Percentiles rank a stretch among this genome's conserved stretches.
Evolutionary conservation across 768 basidiomycete genomes (phyloP).

Genomic region (Lactarius sp.): DNA sequence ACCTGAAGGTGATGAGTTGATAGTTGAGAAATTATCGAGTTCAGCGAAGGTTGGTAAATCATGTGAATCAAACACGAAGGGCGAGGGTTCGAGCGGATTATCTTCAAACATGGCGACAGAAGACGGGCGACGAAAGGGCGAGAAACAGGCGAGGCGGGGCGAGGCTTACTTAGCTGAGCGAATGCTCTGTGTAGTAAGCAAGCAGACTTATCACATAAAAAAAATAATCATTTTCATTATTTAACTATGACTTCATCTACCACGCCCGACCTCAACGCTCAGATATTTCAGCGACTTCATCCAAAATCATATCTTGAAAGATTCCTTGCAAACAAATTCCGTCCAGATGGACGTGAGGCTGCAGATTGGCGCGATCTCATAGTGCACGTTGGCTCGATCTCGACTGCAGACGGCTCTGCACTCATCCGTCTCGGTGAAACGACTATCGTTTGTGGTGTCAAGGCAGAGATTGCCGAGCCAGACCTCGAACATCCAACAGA

Average conservation of each 20-base stretch:
- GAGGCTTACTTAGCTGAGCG: background rate
- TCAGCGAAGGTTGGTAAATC: constrained; percentile 9
- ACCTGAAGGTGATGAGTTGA: background rate
- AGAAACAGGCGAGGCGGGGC: background rate
- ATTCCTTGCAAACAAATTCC: constrained; percentile 69
- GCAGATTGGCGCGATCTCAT: constrained; percentile 68
- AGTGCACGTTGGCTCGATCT: constrained; percentile 85
- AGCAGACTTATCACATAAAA: too few species aligned
- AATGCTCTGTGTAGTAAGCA: too few species aligned
- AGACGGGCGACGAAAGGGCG: background rate
- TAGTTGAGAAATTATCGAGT: constrained; percentile 4
- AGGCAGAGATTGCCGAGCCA: constrained; percentile 92
- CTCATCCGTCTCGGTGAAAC: constrained; percentile 88
- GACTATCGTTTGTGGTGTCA: constrained; percentile 94
- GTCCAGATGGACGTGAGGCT: constrained; percentile 80
- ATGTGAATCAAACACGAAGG: constrained; percentile 14
- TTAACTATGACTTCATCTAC: background rate
- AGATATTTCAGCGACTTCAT: constrained; percentile 82
- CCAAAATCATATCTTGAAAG: constrained; percentile 84
- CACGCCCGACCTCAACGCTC: constrained; percentile 26
- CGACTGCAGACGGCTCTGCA: constrained; percentile 89
- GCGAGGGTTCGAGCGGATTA: constrained; percentile 20
- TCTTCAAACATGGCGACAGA: constrained; percentile 19
- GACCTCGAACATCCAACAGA: constrained; percentile 66
- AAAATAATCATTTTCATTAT: background rate